Evolutionary conservation across 2,329 filamentous ascomycete species (phyloP).

Genomic region (Alternaria rosae): DNA sequence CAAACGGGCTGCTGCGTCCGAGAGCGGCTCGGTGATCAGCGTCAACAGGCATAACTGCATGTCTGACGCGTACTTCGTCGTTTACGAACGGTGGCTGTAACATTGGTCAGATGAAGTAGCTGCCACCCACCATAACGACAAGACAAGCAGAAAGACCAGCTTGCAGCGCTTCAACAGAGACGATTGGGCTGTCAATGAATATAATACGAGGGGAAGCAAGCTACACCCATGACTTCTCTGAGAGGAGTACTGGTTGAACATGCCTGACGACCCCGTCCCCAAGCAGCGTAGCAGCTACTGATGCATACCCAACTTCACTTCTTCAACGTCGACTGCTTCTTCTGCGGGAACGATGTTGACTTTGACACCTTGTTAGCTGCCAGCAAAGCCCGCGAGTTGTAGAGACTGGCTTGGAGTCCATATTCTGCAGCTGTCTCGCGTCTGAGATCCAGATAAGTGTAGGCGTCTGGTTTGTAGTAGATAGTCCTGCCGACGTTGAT

Average conservation of each 20-base stretch:
- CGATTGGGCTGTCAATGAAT: background rate
- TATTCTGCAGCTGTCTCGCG: constrained; percentile 48
- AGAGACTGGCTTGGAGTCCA: constrained; percentile 53
- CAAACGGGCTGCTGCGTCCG: background rate
- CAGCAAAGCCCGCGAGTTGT: constrained; percentile 51
- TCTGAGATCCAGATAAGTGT: constrained; percentile 54
- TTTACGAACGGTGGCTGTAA: background rate
- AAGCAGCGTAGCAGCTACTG: background rate
- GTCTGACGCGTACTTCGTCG: background rate
- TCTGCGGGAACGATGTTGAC: constrained; percentile 10
- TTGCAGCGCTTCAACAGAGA: background rate
- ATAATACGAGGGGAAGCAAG: background rate
- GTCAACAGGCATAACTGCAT: background rate
- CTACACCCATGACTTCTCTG: background rate
- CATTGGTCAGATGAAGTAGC: background rate
- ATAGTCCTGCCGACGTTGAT: constrained; percentile 61
- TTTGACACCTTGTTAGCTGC: constrained; percentile 19
- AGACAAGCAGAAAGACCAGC: background rate
- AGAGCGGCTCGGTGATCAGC: constrained; percentile 2
- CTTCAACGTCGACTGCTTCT: constrained; percentile 19
- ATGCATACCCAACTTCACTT: background rate
- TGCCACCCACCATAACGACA: background rate
- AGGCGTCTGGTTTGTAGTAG: constrained; percentile 79
- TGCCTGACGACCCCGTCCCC: background rate
- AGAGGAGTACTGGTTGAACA: background rate